Percentiles rank a stretch among this genome's conserved stretches.
These are phyloP conservation scores for Leishmania gerbilli DNA, from an alignment of 208 protist species.

Conservation along the genomic window DNA sequence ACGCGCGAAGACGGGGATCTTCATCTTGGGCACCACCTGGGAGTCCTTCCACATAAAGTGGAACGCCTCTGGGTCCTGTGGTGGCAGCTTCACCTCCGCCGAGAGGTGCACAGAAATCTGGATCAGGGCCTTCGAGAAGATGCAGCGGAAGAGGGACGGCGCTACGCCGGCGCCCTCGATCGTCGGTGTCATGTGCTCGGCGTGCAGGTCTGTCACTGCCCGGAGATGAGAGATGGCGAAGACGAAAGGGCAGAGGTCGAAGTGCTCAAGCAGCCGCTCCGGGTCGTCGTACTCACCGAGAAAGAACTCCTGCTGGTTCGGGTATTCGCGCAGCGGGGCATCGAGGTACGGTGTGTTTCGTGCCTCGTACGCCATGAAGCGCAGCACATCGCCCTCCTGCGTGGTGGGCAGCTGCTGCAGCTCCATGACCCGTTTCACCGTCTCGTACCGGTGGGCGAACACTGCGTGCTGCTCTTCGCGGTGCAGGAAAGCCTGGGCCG, in stretches of 20 bases:
- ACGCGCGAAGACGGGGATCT: slow-evolving; percentile 86
- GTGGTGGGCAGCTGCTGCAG: slow-evolving; percentile 59
- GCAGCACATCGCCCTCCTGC: slow-evolving; percentile 72
- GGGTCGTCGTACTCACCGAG: slow-evolving; percentile 90
- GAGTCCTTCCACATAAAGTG: slow-evolving; percentile 87
- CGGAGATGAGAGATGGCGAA: slow-evolving; percentile 86
- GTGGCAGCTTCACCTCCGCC: slow-evolving; percentile 90
- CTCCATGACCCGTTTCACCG: slow-evolving; percentile 59
- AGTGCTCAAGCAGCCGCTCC: slow-evolving; percentile 78
- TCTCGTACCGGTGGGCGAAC: slow-evolving; percentile 63
- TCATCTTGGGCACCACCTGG: slow-evolving; percentile 81
- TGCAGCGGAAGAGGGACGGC: slow-evolving; percentile 80
- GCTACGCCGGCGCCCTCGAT: slow-evolving; percentile 85
- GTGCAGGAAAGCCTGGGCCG: slow-evolving; percentile 66
- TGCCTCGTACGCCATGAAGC: slow-evolving; percentile 80
- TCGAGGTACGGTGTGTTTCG: slow-evolving; percentile 76
- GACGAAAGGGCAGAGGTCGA: slow-evolving; percentile 86
- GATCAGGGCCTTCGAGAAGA: slow-evolving; percentile 88
- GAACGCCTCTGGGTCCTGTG: slow-evolving; percentile 86
- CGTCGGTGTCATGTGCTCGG: slow-evolving; percentile 75
- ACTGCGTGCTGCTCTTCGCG: slow-evolving; percentile 75
- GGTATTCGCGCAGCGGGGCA: slow-evolving; percentile 79
- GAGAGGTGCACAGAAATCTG: slow-evolving; percentile 87
- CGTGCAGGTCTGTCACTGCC: slow-evolving; percentile 74
- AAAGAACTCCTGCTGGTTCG: slow-evolving; percentile 85